A percentile compares a stretch with the other conserved stretches of the same genome.
Conservation (phyloP, 805 yeast species). For the Kodamaea sagamina region DNA sequence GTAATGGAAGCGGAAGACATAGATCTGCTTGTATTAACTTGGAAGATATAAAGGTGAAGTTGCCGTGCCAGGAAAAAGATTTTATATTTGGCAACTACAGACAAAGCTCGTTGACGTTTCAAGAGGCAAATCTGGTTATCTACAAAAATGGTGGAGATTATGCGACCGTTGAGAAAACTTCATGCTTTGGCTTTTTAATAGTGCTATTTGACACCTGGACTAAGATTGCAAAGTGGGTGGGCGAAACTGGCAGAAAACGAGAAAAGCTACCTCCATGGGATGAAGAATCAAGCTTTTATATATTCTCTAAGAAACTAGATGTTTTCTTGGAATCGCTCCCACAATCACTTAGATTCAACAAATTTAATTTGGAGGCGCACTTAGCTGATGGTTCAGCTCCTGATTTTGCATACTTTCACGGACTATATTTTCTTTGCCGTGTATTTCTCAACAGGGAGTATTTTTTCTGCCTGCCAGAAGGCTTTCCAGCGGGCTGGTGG, state of each 20-base stretch:
- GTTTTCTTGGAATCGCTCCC: conserved; percentile 28
- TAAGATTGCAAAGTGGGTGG: conserved; percentile 40
- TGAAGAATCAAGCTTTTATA: conserved; percentile 25
- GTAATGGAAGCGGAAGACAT: conserved; percentile 38
- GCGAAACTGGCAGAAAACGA: conserved; percentile 33
- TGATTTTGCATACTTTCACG: conserved; percentile 38
- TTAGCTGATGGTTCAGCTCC: conserved; percentile 31
- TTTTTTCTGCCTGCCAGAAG: conserved; percentile 32
- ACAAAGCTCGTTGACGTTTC: conserved; percentile 18
- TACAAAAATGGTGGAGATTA: conserved; percentile 5
- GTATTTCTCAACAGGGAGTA: conserved; percentile 39
- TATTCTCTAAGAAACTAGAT: conserved; percentile 27
- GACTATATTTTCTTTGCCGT: conserved; percentile 32
- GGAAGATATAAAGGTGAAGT: conserved; percentile 31
- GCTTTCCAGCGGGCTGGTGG: conserved; percentile 34
- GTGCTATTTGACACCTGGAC: conserved; percentile 40
- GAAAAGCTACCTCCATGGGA: conserved; percentile 34
- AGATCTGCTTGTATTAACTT: conserved; percentile 34
- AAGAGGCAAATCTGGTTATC: conserved; percentile 17
- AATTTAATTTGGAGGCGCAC: conserved; percentile 29
- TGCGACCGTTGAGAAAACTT: conserved; percentile 4
- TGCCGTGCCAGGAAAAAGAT: conserved; percentile 36
- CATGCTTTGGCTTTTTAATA: conserved; percentile 32
- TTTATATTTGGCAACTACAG: conserved; percentile 28
- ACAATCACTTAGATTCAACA: conserved; percentile 21